phyloP scores from a whole-genome alignment of 257 asterid species.

The Primulina eburnea region DNA sequence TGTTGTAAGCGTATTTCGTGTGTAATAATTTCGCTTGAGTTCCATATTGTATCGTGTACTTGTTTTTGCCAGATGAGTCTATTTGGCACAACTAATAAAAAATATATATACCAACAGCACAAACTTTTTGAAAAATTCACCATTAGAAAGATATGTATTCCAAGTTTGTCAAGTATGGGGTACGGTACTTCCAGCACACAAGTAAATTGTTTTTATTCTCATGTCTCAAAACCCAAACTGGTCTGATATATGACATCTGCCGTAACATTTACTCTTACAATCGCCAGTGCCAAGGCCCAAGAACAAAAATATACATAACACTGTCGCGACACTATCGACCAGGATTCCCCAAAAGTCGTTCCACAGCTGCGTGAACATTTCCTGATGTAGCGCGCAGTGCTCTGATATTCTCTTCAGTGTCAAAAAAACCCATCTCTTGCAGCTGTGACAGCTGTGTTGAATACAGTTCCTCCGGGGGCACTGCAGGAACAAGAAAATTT shows the following conservation, averaged over 20 bases:
- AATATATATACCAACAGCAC: no score
- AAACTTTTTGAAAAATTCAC: no score
- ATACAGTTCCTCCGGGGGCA: slow-evolving; percentile 57
- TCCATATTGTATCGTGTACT: no score
- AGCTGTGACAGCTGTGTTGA: slow-evolving; percentile 58
- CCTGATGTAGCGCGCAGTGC: slow-evolving; percentile 56
- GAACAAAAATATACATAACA: slow-evolving; percentile 12
- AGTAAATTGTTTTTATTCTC: neutral
- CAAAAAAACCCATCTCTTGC: slow-evolving; percentile 66
- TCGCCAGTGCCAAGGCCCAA: slow-evolving; percentile 14
- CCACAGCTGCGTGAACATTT: slow-evolving; percentile 60
- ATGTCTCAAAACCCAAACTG: neutral
- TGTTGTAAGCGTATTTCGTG: no score
- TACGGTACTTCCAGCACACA: neutral
- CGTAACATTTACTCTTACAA: slow-evolving; percentile 24
- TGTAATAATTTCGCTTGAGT: no score
- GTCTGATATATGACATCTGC: neutral
- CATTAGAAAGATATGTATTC: neutral
- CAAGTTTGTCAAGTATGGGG: neutral
- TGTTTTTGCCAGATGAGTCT: no score
- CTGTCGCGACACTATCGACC: slow-evolving; percentile 32
- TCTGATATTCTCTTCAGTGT: slow-evolving; percentile 51
- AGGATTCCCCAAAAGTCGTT: slow-evolving; percentile 51
- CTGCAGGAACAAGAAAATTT: slow-evolving; percentile 29
- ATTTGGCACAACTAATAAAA: no score